Conservation (phyloP, 2,329 filamentous ascomycete genomes). For the Trichoderma gracile region DNA sequence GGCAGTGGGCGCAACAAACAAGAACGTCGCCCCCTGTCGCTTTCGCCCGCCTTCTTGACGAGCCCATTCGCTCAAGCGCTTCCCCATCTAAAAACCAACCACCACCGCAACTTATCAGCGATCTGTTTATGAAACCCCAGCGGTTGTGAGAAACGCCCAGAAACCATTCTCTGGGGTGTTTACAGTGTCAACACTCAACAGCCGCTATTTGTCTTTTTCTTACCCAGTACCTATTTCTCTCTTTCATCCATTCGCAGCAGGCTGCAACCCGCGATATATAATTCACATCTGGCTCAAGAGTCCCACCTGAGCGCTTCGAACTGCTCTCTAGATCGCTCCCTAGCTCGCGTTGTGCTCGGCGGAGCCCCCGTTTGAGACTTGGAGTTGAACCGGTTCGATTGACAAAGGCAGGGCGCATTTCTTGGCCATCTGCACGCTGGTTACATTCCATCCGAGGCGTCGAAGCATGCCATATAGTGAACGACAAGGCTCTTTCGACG, state of each 20-base stretch:
- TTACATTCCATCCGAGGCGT: constrained; percentile 35
- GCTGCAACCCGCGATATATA: constrained; percentile 21
- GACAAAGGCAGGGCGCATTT: constrained; percentile 36
- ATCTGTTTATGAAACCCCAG: constrained; percentile 8
- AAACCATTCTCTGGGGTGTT: constrained; percentile 15
- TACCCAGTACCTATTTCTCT: not conserved
- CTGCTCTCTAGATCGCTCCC: not conserved
- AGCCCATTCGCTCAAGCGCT: constrained; percentile 19
- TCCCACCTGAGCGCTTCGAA: not conserved
- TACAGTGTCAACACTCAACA: not conserved
- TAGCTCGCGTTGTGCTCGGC: constrained; percentile 1
- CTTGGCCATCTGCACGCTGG: constrained; percentile 30
- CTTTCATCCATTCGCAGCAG: constrained; percentile 14
- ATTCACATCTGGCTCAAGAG: not conserved
- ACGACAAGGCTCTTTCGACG: constrained; percentile 39
- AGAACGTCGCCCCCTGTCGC: constrained; percentile 16
- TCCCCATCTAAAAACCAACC: constrained; percentile 19
- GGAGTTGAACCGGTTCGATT: not conserved
- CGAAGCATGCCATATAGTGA: constrained; percentile 39
- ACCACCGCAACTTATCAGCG: constrained; percentile 19
- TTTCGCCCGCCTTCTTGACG: constrained; percentile 22
- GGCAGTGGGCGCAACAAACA: constrained; percentile 22
- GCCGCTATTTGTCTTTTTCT: not conserved
- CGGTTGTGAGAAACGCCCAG: constrained; percentile 1
- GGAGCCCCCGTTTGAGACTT: not conserved